Evolutionary conservation across 805 yeast species (phyloP).

Genomic region (Metschnikowia rubicola): DNA sequence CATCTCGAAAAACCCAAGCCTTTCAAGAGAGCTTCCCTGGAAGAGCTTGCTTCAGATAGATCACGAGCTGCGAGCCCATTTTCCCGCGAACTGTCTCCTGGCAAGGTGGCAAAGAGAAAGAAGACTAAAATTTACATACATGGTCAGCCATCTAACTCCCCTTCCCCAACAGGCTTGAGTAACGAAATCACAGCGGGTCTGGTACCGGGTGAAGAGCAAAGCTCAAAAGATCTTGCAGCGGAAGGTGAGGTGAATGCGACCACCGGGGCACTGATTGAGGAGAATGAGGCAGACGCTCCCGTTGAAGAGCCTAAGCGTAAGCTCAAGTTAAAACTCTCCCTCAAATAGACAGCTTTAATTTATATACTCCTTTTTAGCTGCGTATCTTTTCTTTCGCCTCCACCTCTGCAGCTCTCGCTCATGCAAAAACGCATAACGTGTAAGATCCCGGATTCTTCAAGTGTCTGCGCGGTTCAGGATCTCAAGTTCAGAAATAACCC

Average conservation of each 20-base stretch:
- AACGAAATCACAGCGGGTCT: not conserved
- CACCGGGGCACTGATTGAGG: not conserved
- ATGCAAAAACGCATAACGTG: too few relatives aligned
- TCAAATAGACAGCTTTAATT: not conserved
- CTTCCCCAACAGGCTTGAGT: constrained; percentile 5
- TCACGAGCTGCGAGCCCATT: constrained; percentile 17
- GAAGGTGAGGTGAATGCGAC: not conserved
- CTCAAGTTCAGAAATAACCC: too few relatives aligned
- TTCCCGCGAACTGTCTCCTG: constrained; percentile 10
- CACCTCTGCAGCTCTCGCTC: too few relatives aligned
- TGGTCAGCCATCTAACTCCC: constrained; percentile 11
- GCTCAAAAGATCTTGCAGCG: not conserved
- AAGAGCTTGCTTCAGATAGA: constrained; percentile 1
- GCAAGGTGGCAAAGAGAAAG: constrained; percentile 18
- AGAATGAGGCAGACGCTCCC: constrained; percentile 1
- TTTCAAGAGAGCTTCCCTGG: constrained; percentile 2
- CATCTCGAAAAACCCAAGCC: not conserved
- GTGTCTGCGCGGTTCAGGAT: not conserved
- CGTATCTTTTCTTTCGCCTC: not conserved
- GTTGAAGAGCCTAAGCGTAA: constrained; percentile 9
- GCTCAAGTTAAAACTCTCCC: constrained; percentile 12
- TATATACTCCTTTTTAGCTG: not conserved
- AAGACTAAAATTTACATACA: constrained; percentile 30
- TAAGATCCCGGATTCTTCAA: too few relatives aligned
- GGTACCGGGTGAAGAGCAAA: not conserved